These are phyloP conservation scores for Suhomyces pyralidae DNA, from an alignment of 805 yeast genomes.

Conservation along the genomic window DNA sequence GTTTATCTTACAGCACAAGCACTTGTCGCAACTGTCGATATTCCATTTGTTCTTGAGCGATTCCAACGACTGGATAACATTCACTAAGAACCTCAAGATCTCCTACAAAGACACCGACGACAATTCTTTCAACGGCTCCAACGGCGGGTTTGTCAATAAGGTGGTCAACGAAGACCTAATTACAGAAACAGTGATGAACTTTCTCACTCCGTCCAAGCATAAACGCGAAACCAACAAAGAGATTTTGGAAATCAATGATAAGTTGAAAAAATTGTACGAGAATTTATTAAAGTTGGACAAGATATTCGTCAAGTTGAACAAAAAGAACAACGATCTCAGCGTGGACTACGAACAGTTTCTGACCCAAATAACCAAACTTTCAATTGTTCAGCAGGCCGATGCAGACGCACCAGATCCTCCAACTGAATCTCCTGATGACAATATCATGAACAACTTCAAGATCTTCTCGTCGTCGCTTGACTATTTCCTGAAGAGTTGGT, in stretches of 20 bases:
- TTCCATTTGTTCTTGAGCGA: constrained; percentile 67
- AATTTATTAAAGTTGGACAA: constrained; percentile 76
- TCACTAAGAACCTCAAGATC: constrained; percentile 53
- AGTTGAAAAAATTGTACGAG: constrained; percentile 79
- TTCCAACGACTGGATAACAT: constrained; percentile 70
- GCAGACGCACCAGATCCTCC: constrained; percentile 3
- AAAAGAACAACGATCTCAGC: constrained; percentile 69
- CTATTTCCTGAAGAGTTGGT: constrained; percentile 40
- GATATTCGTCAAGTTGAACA: constrained; percentile 68
- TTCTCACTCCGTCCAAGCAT: constrained; percentile 68
- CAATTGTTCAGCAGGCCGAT: constrained; percentile 47
- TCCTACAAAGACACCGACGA: constrained; percentile 16
- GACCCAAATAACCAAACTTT: constrained; percentile 64
- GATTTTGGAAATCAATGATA: constrained; percentile 62
- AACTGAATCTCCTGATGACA: constrained; percentile 5
- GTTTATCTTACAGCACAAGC: constrained; percentile 72
- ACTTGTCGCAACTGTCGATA: constrained; percentile 63
- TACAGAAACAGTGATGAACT: constrained; percentile 91
- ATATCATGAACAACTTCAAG: constrained; percentile 30
- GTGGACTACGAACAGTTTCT: constrained; percentile 72
- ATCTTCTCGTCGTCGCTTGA: constrained; percentile 38
- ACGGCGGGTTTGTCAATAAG: constrained; percentile 25
- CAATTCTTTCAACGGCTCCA: constrained; percentile 2
- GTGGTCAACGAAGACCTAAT: constrained; percentile 67
- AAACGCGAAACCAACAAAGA: constrained; percentile 74